Base-by-base conservation (phyloP, 331 rosid genomes). In the Prunus yedoensis region DNA sequence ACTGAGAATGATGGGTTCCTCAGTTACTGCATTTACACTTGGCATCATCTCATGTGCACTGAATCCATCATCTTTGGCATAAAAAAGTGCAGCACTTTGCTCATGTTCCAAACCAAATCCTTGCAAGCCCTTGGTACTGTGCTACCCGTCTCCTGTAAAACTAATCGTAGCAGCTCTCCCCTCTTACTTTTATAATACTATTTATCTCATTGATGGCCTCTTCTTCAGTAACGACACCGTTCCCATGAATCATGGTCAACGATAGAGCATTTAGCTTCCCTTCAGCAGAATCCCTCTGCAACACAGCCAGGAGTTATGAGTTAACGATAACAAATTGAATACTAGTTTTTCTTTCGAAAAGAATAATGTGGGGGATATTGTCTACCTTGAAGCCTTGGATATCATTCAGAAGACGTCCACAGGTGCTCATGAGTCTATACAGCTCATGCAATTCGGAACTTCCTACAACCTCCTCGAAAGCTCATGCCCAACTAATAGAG, bases 41-140 rank as follows among this genome's bases (percentile, higher is more conserved):
- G 6, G 43, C 50, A 85, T 73, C 93, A 94, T 61, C 65, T 85
- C 91, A 43, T 79, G 58, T 32, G 89, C 82, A 58, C 93, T 82
- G 74, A 78, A 94, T 14, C 98, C 98, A 58, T 94, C 98, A 68
- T 85, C 87, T 79, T 88, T 89, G 54, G 86, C 78, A 77, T 94
- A 91, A 79, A 94, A 10, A 89, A 82, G 78, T 87, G 78, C 74
- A 88, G 62, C 49, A 86, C 85, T 76, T 82, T 81, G 62, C 68
- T 62, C 97, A 88, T 88, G 56, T 88, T 91, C 98, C 98, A 91
- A 68, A 94, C 90, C 78, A 91, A 73, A 71, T 91, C 91, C 87
- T 88, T 94, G 89, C 93, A 88, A 23, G 82, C 90, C 86, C 91
- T 90, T 71, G 97, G 95, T 66, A 94, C 78, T 47, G 71, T 1